Percentiles rank a stretch among this genome's conserved stretches.
phyloP scores from a whole-genome alignment of 768 basidiomycete species.

The Kwoniella pini region DNA sequence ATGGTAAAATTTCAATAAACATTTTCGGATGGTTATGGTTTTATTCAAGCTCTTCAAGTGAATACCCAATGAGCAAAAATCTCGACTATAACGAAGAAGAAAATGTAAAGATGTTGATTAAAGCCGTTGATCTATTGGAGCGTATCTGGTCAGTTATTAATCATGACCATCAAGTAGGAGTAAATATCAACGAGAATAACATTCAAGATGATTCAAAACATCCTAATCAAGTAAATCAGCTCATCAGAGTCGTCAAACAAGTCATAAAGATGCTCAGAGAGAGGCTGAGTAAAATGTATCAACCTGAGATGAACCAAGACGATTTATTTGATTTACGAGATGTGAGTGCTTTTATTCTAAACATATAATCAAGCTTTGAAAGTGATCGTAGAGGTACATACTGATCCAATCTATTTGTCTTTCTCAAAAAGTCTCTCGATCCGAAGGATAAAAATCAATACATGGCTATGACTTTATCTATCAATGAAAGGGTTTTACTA shows the following conservation, averaged over 20 bases:
- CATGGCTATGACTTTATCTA: slow-evolving; percentile 24
- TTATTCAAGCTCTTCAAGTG: not conserved
- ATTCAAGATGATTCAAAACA: too few relatives aligned
- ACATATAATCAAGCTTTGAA: too few relatives aligned
- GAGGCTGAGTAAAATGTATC: slow-evolving; percentile 7
- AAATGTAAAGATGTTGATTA: not conserved
- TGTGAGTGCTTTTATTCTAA: slow-evolving; percentile 10
- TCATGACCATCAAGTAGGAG: too few relatives aligned
- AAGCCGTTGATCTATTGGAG: too few relatives aligned
- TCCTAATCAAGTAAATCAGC: not conserved
- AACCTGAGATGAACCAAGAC: slow-evolving; percentile 5
- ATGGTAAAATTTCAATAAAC: slow-evolving; percentile 17
- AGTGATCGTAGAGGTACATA: too few relatives aligned
- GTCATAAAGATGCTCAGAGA: not conserved
- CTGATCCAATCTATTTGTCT: not conserved
- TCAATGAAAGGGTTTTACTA: slow-evolving; percentile 19
- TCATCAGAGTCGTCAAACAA: not conserved
- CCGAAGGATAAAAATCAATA: slow-evolving; percentile 1
- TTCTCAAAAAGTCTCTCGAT: not conserved
- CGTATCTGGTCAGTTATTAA: too few relatives aligned
- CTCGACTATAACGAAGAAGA: too few relatives aligned
- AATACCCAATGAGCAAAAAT: not conserved
- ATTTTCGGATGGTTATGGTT: not conserved
- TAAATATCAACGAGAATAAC: too few relatives aligned
- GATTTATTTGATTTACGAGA: slow-evolving; percentile 15